Percentiles rank a stretch among this genome's conserved stretches.
These are phyloP conservation scores for Collybiopsis luxurians DNA, from an alignment of 768 basidiomycete genomes.

Conservation along the genomic window DNA sequence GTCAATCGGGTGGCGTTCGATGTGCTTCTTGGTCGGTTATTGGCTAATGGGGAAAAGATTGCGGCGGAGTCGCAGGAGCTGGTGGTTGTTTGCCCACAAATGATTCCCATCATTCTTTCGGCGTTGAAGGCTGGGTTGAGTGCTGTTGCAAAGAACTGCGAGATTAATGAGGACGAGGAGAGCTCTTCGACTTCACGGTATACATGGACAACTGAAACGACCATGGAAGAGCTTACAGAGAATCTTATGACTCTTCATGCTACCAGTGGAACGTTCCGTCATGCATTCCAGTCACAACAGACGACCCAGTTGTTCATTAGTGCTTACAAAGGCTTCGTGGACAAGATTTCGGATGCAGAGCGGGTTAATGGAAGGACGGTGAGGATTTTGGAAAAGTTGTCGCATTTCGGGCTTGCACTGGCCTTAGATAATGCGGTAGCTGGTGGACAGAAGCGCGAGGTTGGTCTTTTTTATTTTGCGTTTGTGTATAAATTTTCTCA, in stretches of 20 bases:
- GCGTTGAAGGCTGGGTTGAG: slow-evolving; percentile 60
- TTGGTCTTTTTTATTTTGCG: slow-evolving; percentile 22
- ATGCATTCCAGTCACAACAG: slow-evolving; percentile 70
- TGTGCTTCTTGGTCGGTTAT: slow-evolving; percentile 56
- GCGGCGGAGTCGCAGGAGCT: slow-evolving; percentile 15
- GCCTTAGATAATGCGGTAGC: slow-evolving; percentile 63
- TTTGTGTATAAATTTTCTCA: background rate
- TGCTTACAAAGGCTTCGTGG: slow-evolving; percentile 55
- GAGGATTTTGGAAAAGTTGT: slow-evolving; percentile 68
- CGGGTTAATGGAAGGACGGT: slow-evolving; percentile 41
- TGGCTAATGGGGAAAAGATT: slow-evolving; percentile 18
- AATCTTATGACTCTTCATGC: slow-evolving; percentile 69
- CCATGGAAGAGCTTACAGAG: slow-evolving; percentile 62
- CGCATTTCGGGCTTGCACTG: slow-evolving; percentile 65
- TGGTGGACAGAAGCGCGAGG: slow-evolving; percentile 71
- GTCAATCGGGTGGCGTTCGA: slow-evolving; percentile 72
- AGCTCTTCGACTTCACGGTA: background rate
- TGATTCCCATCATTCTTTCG: slow-evolving; percentile 69
- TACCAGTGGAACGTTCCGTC: slow-evolving; percentile 62
- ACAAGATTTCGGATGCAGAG: slow-evolving; percentile 32
- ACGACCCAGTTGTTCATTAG: slow-evolving; percentile 67
- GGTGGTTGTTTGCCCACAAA: slow-evolving; percentile 57
- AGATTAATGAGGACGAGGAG: slow-evolving; percentile 22
- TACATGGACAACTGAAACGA: slow-evolving; percentile 23
- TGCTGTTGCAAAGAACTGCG: slow-evolving; percentile 34